Evolutionary conservation across 1,139 yeast genomes (phyloP).

Genomic region (Wickerhamomyces sp.): DNA sequence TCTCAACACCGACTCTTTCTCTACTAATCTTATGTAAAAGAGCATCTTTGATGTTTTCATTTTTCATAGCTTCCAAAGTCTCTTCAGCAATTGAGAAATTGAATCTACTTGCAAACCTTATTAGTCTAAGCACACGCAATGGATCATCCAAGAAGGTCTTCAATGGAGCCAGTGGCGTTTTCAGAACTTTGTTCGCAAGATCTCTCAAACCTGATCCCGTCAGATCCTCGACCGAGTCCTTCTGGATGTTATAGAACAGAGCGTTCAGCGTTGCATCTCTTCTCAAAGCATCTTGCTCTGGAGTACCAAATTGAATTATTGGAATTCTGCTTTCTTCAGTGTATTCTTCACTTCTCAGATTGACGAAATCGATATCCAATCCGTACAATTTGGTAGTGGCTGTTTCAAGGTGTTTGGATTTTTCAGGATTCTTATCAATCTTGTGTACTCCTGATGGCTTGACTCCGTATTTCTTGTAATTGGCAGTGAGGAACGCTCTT

Average conservation of each 20-base stretch:
- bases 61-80: slow-evolving; percentile 63
- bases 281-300: slow-evolving; percentile 84
- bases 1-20: slow-evolving; percentile 86
- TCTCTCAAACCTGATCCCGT: slow-evolving; percentile 75
- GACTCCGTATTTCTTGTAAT: slow-evolving; percentile 36
- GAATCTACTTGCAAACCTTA: slow-evolving; percentile 81
- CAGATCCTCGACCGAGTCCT: slow-evolving; percentile 71
- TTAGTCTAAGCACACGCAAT: slow-evolving; percentile 72
- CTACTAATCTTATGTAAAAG: slow-evolving; percentile 73
- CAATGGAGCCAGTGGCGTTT: slow-evolving; percentile 84
- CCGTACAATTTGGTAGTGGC: slow-evolving; percentile 86
- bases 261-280: slow-evolving; percentile 96
- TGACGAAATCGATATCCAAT: slow-evolving; percentile 86
- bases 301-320: slow-evolving; percentile 69
- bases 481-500: slow-evolving; percentile 42
- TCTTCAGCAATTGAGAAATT: slow-evolving; percentile 57
- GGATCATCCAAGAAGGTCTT: slow-evolving; percentile 94
- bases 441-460: slow-evolving; percentile 60
- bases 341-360: slow-evolving; percentile 81
- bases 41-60: slow-evolving; percentile 50
- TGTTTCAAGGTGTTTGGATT: slow-evolving; percentile 92
- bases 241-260: slow-evolving; percentile 73
- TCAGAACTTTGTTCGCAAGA: slow-evolving; percentile 57
- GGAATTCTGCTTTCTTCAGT: slow-evolving; percentile 84
- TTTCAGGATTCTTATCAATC: slow-evolving; percentile 88